Conservation (phyloP, 1,139 yeast genomes). For the Waltiozyma sp. region DNA sequence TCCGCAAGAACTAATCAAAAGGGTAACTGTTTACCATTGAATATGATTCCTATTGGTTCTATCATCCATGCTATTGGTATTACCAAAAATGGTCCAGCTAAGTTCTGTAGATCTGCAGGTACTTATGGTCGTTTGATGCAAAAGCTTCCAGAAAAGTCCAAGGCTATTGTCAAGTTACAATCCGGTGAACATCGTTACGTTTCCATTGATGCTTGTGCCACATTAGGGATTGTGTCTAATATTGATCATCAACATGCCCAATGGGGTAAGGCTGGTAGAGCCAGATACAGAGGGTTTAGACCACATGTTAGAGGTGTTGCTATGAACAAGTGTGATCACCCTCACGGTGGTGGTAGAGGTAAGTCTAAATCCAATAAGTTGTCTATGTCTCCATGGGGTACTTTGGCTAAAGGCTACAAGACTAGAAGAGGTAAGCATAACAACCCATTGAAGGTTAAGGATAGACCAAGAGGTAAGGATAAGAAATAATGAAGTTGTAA, state of each 20-base stretch:
- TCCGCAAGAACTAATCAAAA: slow-evolving; percentile 81
- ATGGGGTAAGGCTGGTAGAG: slow-evolving; percentile 96
- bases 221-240: slow-evolving; percentile 91
- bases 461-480: slow-evolving; percentile 52
- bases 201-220: slow-evolving; percentile 79
- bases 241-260: slow-evolving; percentile 83
- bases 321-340: slow-evolving; percentile 96
- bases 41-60: slow-evolving; percentile 89
- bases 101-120: slow-evolving; percentile 90
- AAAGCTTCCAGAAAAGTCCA: slow-evolving; percentile 58
- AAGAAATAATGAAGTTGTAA: neutral
- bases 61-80: slow-evolving; percentile 83
- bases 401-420: slow-evolving; percentile 81
- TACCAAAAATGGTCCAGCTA: slow-evolving; percentile 71
- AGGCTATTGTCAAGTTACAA: slow-evolving; percentile 72
- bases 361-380: slow-evolving; percentile 92
- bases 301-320: slow-evolving; percentile 98
- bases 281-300: slow-evolving; percentile 85
- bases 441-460: slow-evolving; percentile 77
- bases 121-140: slow-evolving; percentile 83
- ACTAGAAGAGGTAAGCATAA: slow-evolving; percentile 84
- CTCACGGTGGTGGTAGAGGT: slow-evolving; percentile 99
- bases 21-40: slow-evolving; percentile 90
- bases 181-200: slow-evolving; percentile 93
- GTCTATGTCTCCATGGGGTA: slow-evolving; percentile 96